Evolutionary conservation across 495 filamentous ascomycete genomes (phyloP).

Genomic region (Umbilicaria muhlenbergii): DNA sequence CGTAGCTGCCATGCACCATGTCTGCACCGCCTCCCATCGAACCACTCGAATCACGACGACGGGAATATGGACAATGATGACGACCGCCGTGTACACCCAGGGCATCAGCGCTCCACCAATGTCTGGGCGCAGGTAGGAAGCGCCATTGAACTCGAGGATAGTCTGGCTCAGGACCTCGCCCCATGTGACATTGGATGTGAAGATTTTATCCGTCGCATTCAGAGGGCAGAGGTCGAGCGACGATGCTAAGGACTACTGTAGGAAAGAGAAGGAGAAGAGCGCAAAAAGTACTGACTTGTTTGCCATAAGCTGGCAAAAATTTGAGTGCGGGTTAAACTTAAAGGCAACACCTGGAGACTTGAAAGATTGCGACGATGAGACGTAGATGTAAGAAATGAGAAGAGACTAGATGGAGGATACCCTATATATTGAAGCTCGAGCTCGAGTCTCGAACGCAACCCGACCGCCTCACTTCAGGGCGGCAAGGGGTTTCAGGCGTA

Average conservation of each 20-base stretch:
- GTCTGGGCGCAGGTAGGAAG: slow-evolving; percentile 9
- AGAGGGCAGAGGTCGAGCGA: slow-evolving; percentile 1
- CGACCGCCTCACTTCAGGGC: no score
- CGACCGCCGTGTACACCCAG: slow-evolving; percentile 10
- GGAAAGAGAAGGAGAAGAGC: not conserved
- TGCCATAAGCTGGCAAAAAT: no score
- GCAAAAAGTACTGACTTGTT: no score
- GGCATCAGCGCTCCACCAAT: slow-evolving; percentile 9
- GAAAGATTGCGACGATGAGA: no score
- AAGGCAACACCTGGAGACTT: no score
- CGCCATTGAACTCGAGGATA: not conserved
- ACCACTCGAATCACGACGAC: slow-evolving; percentile 11
- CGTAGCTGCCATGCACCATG: slow-evolving; percentile 7
- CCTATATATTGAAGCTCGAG: no score
- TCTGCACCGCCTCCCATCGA: slow-evolving; percentile 7
- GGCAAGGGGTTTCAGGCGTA: no score
- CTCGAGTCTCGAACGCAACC: no score
- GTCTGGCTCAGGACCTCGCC: not conserved
- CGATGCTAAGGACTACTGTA: not conserved
- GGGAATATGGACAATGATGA: slow-evolving; percentile 8
- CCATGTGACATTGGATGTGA: slow-evolving; percentile 6
- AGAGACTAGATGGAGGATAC: no score
- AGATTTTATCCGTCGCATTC: not conserved
- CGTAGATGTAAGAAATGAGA: no score
- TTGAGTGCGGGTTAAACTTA: no score